A percentile compares a stretch with the other conserved stretches of the same genome.
phyloP scores from a whole-genome alignment of 805 yeast species.

The Metschnikowia kunwiensis region DNA sequence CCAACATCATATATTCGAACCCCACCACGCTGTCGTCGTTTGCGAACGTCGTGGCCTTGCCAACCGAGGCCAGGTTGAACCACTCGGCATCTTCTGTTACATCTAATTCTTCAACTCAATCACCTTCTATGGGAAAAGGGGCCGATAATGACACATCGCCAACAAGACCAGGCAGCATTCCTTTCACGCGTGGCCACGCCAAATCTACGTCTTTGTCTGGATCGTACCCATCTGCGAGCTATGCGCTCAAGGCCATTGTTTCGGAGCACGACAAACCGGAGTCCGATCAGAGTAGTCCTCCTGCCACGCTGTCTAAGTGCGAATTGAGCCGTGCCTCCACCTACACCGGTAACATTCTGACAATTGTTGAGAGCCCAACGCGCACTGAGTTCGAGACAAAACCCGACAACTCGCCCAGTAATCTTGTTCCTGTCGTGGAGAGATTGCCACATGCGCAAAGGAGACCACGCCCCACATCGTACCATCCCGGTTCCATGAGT shows the following conservation, averaged over 20 bases:
- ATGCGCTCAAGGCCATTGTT: conserved; percentile 71
- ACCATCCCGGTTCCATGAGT: conserved; percentile 62
- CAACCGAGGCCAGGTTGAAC: conserved; percentile 20
- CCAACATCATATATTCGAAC: conserved; percentile 41
- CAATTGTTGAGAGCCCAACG: conserved; percentile 47
- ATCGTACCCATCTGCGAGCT: conserved; percentile 53
- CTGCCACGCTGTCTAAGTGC: conserved; percentile 4
- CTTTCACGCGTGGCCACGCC: conserved; percentile 25
- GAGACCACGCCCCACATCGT: conserved; percentile 81
- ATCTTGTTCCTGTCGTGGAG: conserved; percentile 19
- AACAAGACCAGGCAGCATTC: conserved; percentile 6
- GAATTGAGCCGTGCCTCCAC: conserved; percentile 22
- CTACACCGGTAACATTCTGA: conserved; percentile 38
- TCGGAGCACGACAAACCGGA: conserved; percentile 47
- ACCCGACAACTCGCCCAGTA: conserved; percentile 9
- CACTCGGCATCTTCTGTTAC: conserved; percentile 24
- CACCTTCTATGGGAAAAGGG: neutral
- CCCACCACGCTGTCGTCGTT: conserved; percentile 64
- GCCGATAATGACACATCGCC: conserved; percentile 8
- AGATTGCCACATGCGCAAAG: conserved; percentile 46
- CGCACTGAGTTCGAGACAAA: conserved; percentile 9
- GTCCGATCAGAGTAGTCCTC: conserved; percentile 1
- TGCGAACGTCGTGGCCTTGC: conserved; percentile 51
- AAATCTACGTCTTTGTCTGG: conserved; percentile 32
- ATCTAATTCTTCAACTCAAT: conserved; percentile 3